phyloP scores from a whole-genome alignment of 2,329 filamentous ascomycete species.

The Immersiporthe knoxdaviesiana region DNA sequence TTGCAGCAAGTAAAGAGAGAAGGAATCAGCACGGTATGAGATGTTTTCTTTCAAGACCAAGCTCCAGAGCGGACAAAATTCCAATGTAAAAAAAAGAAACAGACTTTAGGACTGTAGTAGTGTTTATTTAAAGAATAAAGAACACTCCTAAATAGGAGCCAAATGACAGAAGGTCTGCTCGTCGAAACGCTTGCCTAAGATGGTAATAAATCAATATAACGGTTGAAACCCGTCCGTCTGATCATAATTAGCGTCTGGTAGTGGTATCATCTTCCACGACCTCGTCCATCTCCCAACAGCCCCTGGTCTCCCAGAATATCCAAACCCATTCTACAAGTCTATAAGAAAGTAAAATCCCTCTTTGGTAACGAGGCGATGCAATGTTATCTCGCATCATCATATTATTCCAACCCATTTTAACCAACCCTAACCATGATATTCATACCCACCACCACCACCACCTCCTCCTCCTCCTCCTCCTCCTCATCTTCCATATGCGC shows the following conservation, averaged over 20 bases:
- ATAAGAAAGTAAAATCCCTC: background rate
- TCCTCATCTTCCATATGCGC: background rate
- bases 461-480: too few species aligned
- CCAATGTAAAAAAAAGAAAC: too few species aligned
- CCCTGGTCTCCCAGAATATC: background rate
- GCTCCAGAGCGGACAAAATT: too few species aligned
- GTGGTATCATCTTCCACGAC: background rate
- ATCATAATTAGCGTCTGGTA: background rate
- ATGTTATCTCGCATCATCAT: too few species aligned
- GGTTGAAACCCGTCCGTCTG: background rate
- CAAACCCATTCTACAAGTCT: background rate
- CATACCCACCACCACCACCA: slow-evolving; percentile 6
- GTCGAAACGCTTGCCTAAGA: too few species aligned
- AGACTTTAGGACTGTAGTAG: too few species aligned
- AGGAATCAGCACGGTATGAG: too few species aligned
- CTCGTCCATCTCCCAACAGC: background rate
- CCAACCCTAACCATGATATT: background rate
- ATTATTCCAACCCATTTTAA: background rate
- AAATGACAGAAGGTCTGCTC: too few species aligned
- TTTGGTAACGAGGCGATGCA: background rate
- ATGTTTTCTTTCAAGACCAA: too few species aligned
- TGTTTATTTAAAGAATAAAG: too few species aligned
- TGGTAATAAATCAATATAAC: background rate
- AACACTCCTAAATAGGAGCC: too few species aligned
- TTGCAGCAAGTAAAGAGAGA: too few species aligned